Base-by-base conservation (phyloP, 441 rosid species). In the Pelargonium hybrid region DNA sequence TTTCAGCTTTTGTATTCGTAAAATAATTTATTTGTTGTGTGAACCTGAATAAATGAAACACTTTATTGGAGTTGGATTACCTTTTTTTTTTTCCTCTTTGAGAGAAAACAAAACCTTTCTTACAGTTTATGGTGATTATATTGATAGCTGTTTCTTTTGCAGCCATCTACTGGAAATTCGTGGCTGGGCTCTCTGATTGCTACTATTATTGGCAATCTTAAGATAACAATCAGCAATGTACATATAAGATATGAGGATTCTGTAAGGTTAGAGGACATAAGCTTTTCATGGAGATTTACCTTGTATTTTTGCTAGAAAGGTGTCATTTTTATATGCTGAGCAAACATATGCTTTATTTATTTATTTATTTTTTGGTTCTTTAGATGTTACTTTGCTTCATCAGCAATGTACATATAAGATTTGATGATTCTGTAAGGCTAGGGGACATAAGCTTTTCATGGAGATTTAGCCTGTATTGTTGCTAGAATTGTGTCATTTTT, bases 201-300 rank as follows among this genome's bases (percentile, higher is more conserved):
- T 62, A 94, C 99, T 69, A 88, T 94, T 69, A 94, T 94, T 64
- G 99, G 99, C 81, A 94, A 94, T 80, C 91, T 92, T 72, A 94
- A 90, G 85, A 87, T 94, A 84, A 87, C 99, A 8, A 92, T 94
- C 75, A 89, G 87, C 92, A 94, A 94, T 82, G 96, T 94, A 77
- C 99, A 94, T 86, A 79, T 92, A 77, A 87, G 99, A 92, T 90
- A 88, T 66, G 99, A 94, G 84, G 97, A 94, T 82, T 87, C 90
- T 64, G 73, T 84, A 77, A 94, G 96, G 99, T 94, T 75, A 71
- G 87, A 80, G 73, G 62, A 64, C 72, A 45, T 80, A 66, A 64
- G 41, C 41, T 37, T 37, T 37, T 37, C 41, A 5, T 37, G 41
- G 41, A 37, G 41, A 37, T 37, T 37, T 37, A 37, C 8, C 41